A percentile compares a stretch with the other conserved stretches of the same genome.
Conservation (phyloP, 805 yeast genomes). For the Scheffersomyces spartinae region DNA sequence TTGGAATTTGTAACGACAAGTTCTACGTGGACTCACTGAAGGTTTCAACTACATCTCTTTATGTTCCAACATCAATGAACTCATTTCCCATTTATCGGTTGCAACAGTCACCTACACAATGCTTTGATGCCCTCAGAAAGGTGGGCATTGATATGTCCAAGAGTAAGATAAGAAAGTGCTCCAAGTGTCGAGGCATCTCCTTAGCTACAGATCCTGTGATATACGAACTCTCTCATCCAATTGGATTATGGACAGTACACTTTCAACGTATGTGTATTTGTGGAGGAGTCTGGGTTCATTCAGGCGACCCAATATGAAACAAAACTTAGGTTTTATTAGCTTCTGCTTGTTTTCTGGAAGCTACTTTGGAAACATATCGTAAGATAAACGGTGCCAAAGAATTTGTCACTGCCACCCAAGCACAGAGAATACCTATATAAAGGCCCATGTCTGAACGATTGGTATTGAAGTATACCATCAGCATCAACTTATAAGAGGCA, state of each 20-base stretch:
- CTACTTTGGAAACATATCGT: no score
- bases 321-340: no score
- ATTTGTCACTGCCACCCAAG: slow-evolving; percentile 19
- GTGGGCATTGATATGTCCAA: slow-evolving; percentile 13
- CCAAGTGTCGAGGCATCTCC: slow-evolving; percentile 29
- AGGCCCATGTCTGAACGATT: slow-evolving; percentile 24
- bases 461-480: slow-evolving; percentile 24
- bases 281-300: slow-evolving; percentile 34
- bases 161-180: slow-evolving; percentile 19
- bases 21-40: no score
- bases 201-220: slow-evolving; percentile 27
- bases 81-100: no score
- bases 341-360: no score
- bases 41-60: no score
- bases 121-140: slow-evolving; percentile 31
- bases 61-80: no score
- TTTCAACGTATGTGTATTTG: slow-evolving; percentile 35
- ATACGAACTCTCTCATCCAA: slow-evolving; percentile 18
- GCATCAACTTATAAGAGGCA: slow-evolving; percentile 22
- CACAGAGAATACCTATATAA: slow-evolving; percentile 20
- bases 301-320: no score
- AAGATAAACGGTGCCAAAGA: no score
- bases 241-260: slow-evolving; percentile 36
- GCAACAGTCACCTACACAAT: no score
- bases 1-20: no score